These are phyloP conservation scores for Fusarium phyllophilum DNA, from an alignment of 2,329 filamentous ascomycete genomes.

Conservation along the genomic window DNA sequence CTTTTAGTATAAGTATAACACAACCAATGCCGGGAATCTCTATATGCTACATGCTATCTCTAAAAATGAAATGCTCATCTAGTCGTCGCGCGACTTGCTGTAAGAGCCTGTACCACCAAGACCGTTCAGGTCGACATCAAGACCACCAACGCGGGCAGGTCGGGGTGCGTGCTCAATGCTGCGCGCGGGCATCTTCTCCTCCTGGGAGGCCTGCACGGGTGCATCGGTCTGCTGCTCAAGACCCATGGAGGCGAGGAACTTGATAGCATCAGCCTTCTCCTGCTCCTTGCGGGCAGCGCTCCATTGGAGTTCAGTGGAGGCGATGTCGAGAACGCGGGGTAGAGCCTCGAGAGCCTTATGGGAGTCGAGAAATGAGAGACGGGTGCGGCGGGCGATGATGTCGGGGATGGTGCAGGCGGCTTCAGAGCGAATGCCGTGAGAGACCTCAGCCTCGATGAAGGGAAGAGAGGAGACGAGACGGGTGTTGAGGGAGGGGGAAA, in stretches of 20 bases:
- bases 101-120: conserved; percentile 20
- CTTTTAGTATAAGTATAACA: conserved; percentile 20
- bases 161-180: conserved; percentile 6
- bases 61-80: neutral
- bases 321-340: conserved; percentile 76
- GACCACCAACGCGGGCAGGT: conserved; percentile 18
- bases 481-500: conserved; percentile 62
- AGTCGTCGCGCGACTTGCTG: conserved; percentile 23
- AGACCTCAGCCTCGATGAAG: conserved; percentile 78
- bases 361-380: conserved; percentile 80
- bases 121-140: conserved; percentile 29
- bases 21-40: conserved; percentile 18
- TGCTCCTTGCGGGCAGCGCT: conserved; percentile 64
- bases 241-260: conserved; percentile 59
- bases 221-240: conserved; percentile 44
- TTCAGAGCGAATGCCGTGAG: conserved; percentile 77
- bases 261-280: conserved; percentile 64
- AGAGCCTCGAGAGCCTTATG: conserved; percentile 75
- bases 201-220: neutral
- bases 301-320: conserved; percentile 77
- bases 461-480: conserved; percentile 74
- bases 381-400: conserved; percentile 75
- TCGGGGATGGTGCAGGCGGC: conserved; percentile 78
- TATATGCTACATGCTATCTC: conserved; percentile 27
- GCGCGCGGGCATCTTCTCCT: conserved; percentile 20